These are phyloP conservation scores for Exutisphaerella laricina DNA, from an alignment of 2,329 filamentous ascomycete genomes.

Conservation along the genomic window DNA sequence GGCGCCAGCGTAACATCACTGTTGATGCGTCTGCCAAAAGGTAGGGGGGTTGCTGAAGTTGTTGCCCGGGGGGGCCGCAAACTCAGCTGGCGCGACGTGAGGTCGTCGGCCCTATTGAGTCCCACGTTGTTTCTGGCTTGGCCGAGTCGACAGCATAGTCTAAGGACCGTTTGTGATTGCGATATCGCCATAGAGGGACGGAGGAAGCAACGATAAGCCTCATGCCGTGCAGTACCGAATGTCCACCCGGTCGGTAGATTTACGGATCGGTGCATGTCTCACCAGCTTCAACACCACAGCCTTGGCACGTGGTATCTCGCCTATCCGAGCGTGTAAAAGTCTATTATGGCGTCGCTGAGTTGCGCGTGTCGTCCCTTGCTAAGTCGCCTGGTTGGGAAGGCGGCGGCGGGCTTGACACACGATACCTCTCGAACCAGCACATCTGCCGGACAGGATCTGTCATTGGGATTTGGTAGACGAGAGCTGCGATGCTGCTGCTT, in stretches of 20 bases:
- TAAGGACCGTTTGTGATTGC: no score
- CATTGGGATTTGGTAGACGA: not conserved
- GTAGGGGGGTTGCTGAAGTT: no score
- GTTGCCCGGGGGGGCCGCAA: no score
- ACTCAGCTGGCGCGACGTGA: no score
- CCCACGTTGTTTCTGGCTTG: no score
- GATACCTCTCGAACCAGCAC: not conserved
- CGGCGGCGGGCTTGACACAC: not conserved
- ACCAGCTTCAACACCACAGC: not conserved
- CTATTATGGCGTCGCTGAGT: not conserved
- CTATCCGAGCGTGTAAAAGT: not conserved
- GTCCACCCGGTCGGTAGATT: not conserved
- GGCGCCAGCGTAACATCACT: no score
- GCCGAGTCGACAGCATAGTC: no score
- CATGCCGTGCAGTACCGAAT: slow-evolving; percentile 1
- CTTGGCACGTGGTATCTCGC: not conserved
- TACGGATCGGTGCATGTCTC: not conserved
- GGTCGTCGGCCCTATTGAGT: no score
- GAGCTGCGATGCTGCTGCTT: not conserved
- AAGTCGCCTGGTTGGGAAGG: not conserved
- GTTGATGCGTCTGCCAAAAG: no score
- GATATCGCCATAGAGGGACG: no score
- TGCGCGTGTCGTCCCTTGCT: not conserved
- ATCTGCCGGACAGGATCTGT: not conserved
- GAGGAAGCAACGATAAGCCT: slow-evolving; percentile 2